A percentile compares a stretch with the other conserved stretches of the same genome.
phyloP scores from a whole-genome alignment of 2,329 filamentous ascomycete species.

The Cercospora janseana region DNA sequence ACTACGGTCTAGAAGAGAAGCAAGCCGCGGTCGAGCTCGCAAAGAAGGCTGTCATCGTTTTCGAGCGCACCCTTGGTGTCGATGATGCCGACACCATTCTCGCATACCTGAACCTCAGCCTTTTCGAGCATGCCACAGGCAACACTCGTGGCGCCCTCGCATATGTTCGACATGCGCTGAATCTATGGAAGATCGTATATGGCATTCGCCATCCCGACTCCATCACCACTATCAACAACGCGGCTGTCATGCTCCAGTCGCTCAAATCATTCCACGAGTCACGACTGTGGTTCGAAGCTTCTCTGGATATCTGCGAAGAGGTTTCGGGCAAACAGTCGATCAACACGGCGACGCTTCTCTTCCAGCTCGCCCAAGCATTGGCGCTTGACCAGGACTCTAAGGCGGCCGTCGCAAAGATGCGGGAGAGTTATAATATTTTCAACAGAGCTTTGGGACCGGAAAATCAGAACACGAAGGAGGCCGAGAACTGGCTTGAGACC shows the following conservation, averaged over 20 bases:
- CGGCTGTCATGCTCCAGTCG: slow-evolving; percentile 95
- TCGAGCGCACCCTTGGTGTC: slow-evolving; percentile 88
- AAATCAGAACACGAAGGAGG: slow-evolving; percentile 97
- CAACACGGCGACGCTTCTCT: slow-evolving; percentile 90
- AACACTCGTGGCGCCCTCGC: slow-evolving; percentile 84
- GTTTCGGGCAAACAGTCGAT: slow-evolving; percentile 87
- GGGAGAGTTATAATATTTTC: slow-evolving; percentile 96
- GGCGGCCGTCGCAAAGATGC: slow-evolving; percentile 87
- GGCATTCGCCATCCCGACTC: slow-evolving; percentile 91
- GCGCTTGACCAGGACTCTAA: slow-evolving; percentile 95
- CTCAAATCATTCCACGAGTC: slow-evolving; percentile 94
- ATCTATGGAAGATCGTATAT: slow-evolving; percentile 96
- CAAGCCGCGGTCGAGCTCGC: slow-evolving; percentile 91
- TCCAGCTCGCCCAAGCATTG: slow-evolving; percentile 93
- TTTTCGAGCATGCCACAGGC: slow-evolving; percentile 89
- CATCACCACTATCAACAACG: slow-evolving; percentile 98
- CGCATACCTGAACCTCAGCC: slow-evolving; percentile 90
- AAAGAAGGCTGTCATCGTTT: slow-evolving; percentile 93
- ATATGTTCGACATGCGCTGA: slow-evolving; percentile 88
- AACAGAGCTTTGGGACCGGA: slow-evolving; percentile 78
- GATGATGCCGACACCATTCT: slow-evolving; percentile 92
- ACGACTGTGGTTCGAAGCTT: slow-evolving; percentile 93
- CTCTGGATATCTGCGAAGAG: slow-evolving; percentile 81
- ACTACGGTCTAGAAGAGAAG: slow-evolving; percentile 98
- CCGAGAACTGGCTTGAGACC: slow-evolving; percentile 93